Evolutionary conservation across 805 yeast species (phyloP).

Genomic region (Candida railenensis): DNA sequence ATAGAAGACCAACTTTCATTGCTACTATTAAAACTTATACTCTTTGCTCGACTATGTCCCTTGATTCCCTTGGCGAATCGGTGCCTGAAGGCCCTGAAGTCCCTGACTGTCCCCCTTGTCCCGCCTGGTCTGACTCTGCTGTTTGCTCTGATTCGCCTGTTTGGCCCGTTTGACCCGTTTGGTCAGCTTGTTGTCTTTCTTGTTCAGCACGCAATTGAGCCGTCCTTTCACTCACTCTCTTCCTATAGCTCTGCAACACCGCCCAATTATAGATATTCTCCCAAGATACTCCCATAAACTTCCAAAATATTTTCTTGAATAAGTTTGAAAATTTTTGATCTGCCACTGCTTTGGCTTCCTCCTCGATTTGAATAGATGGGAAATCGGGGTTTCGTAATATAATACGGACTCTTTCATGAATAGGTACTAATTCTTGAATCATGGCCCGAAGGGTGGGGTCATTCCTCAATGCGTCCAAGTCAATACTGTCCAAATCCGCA

Average conservation of each 20-base stretch:
- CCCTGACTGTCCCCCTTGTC: neutral
- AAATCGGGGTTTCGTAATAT: slow-evolving; percentile 33
- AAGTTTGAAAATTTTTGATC: slow-evolving; percentile 27
- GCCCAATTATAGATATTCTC: slow-evolving; percentile 53
- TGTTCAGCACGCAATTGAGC: neutral
- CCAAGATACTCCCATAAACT: slow-evolving; percentile 52
- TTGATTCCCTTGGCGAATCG: slow-evolving; percentile 1
- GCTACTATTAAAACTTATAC: slow-evolving; percentile 1
- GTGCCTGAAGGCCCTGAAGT: neutral
- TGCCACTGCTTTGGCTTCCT: slow-evolving; percentile 40
- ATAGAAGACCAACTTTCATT: neutral
- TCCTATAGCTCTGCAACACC: slow-evolving; percentile 34
- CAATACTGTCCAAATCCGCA: slow-evolving; percentile 16
- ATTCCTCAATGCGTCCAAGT: slow-evolving; percentile 32
- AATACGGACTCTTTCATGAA: slow-evolving; percentile 41
- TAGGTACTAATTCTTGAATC: slow-evolving; percentile 40
- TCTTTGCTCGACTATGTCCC: slow-evolving; percentile 22
- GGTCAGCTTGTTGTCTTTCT: neutral
- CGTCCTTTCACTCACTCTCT: neutral
- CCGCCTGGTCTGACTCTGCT: neutral
- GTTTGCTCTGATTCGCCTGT: slow-evolving; percentile 4
- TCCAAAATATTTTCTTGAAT: slow-evolving; percentile 48
- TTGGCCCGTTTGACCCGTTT: slow-evolving; percentile 12
- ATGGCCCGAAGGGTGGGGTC: slow-evolving; percentile 37
- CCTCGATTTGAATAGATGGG: slow-evolving; percentile 41